Conservation (phyloP, 1,139 yeast species). For the Magnusiomyces suaveolens region DNA sequence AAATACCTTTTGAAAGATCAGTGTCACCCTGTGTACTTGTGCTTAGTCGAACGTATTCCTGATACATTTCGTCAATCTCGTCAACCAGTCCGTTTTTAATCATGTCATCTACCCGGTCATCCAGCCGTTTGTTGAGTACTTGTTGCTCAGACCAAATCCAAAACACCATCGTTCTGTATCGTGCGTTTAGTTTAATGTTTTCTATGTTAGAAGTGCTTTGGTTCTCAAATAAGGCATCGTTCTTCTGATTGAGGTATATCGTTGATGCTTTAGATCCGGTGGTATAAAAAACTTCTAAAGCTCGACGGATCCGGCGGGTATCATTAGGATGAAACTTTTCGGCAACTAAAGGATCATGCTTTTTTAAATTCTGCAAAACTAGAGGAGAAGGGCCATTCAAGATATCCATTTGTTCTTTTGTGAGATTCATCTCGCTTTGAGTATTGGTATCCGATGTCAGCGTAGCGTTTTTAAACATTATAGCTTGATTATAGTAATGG, state of each 20-base stretch:
- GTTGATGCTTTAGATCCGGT: slow-evolving; percentile 65
- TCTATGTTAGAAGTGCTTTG: slow-evolving; percentile 14
- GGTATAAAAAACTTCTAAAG: slow-evolving; percentile 64
- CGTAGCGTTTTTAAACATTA: slow-evolving; percentile 63
- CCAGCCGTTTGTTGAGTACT: slow-evolving; percentile 53
- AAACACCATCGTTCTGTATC: slow-evolving; percentile 59
- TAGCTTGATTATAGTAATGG: slow-evolving; percentile 76
- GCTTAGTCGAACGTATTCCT: slow-evolving; percentile 15
- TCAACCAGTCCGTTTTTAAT: slow-evolving; percentile 45
- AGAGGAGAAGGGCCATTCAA: slow-evolving; percentile 45
- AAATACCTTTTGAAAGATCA: slow-evolving; percentile 61
- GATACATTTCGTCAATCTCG: slow-evolving; percentile 54
- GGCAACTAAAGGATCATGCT: slow-evolving; percentile 63
- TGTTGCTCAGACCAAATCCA: slow-evolving; percentile 77
- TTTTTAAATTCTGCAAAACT: slow-evolving; percentile 41
- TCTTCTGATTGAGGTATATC: slow-evolving; percentile 52
- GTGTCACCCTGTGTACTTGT: slow-evolving; percentile 26
- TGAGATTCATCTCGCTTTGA: slow-evolving; percentile 11
- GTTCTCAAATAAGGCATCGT: slow-evolving; percentile 27
- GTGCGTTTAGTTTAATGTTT: slow-evolving; percentile 32
- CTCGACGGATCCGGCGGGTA: slow-evolving; percentile 63
- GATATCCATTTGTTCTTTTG: slow-evolving; percentile 36
- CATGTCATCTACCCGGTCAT: slow-evolving; percentile 77
- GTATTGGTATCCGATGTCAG: slow-evolving; percentile 17
- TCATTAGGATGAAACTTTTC: slow-evolving; percentile 89